Percentiles rank a stretch among this genome's conserved stretches.
Conservation (phyloP, 805 yeast genomes). For the Ogataea pini region DNA sequence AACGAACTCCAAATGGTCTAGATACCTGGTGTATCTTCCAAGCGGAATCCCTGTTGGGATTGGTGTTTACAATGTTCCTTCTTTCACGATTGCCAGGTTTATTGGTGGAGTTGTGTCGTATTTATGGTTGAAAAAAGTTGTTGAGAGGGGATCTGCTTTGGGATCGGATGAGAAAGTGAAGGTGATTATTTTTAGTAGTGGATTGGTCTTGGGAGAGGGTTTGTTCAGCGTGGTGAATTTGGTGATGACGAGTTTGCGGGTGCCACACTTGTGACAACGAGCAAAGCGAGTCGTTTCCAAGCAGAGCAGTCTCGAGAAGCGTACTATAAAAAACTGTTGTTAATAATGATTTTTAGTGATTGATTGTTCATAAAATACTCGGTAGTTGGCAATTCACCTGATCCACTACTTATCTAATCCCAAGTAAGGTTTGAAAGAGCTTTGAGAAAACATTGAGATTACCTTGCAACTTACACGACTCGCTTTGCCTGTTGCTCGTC, state of each 20-base stretch:
- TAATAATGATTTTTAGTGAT: too few species aligned
- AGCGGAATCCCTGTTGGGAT: slow-evolving; percentile 97
- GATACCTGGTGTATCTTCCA: slow-evolving; percentile 63
- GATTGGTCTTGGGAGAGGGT: slow-evolving; percentile 93
- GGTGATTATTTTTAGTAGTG: slow-evolving; percentile 87
- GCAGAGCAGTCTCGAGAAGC: too few species aligned
- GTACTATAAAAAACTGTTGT: too few species aligned
- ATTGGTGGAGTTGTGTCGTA: slow-evolving; percentile 77
- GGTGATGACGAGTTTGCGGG: slow-evolving; percentile 68
- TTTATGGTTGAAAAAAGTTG: slow-evolving; percentile 48
- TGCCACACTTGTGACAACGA: slow-evolving; percentile 51
- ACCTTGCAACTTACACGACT: too few species aligned
- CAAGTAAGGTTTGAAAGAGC: too few species aligned
- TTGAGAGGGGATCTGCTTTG: slow-evolving; percentile 1
- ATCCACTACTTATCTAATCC: too few species aligned
- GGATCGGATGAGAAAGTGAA: slow-evolving; percentile 55
- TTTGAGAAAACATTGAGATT: too few species aligned
- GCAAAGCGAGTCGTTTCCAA: not conserved
- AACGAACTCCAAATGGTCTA: slow-evolving; percentile 30
- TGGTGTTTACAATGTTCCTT: slow-evolving; percentile 92
- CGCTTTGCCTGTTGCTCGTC: not conserved
- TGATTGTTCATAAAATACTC: too few species aligned
- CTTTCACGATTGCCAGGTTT: slow-evolving; percentile 90
- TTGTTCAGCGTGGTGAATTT: slow-evolving; percentile 79
- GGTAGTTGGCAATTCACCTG: too few species aligned